Evolutionary conservation across 2,329 filamentous ascomycete species (phyloP).

Genomic region (Fonsecaea nubica): DNA sequence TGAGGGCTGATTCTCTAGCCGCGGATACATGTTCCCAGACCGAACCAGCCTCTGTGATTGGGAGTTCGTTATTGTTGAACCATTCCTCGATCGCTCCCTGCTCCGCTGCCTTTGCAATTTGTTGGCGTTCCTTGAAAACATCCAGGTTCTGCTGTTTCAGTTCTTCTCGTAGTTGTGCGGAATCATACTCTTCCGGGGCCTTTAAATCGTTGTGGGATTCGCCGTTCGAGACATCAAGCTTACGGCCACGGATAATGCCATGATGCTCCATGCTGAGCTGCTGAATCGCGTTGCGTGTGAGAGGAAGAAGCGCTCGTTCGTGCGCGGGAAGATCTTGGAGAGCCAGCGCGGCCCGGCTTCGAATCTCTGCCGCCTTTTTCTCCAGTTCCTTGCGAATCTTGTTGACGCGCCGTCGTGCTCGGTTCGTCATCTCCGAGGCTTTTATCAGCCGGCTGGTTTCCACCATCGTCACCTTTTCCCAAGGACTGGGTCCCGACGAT

Average conservation of each 20-base stretch:
- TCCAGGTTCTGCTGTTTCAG: slow-evolving; percentile 2
- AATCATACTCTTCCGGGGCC: slow-evolving; percentile 6
- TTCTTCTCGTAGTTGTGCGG: neutral
- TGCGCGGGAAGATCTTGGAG: slow-evolving; percentile 30
- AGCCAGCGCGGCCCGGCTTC: slow-evolving; percentile 43
- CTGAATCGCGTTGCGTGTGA: slow-evolving; percentile 24
- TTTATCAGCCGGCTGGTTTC: slow-evolving; percentile 30
- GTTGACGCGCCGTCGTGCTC: slow-evolving; percentile 29
- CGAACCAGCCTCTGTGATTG: slow-evolving; percentile 22
- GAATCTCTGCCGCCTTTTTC: slow-evolving; percentile 38
- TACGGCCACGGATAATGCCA: slow-evolving; percentile 16
- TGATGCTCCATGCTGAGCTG: slow-evolving; percentile 34
- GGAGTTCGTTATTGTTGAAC: slow-evolving; percentile 23
- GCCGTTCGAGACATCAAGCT: slow-evolving; percentile 19
- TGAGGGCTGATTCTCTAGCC: slow-evolving; percentile 23
- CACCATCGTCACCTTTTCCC: slow-evolving; percentile 31
- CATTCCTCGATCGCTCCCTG: slow-evolving; percentile 28
- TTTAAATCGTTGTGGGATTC: slow-evolving; percentile 17
- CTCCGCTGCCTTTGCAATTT: slow-evolving; percentile 21
- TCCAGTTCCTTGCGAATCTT: slow-evolving; percentile 26
- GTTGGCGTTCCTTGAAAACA: slow-evolving; percentile 14
- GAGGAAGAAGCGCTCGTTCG: slow-evolving; percentile 26
- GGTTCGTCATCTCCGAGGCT: slow-evolving; percentile 30
- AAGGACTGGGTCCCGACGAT: slow-evolving; percentile 46
- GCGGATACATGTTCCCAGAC: slow-evolving; percentile 26